Conservation (phyloP, 768 basidiomycete species). For the Pleurotus platypus region DNA sequence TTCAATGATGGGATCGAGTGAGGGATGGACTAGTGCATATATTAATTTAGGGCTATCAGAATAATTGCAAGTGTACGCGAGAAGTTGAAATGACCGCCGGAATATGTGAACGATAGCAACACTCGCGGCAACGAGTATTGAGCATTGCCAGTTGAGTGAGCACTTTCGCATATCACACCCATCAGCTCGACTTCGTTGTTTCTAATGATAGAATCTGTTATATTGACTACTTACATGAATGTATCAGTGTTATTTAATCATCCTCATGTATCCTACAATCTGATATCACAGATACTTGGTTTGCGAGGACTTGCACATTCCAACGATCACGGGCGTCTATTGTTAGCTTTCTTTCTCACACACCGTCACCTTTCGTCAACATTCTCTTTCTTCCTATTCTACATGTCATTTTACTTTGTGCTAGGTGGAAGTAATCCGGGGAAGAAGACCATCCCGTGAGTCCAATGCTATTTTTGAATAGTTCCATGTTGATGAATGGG, state of each 20-base stretch:
- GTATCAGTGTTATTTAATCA: no score
- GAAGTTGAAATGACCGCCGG: no score
- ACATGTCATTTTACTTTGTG: neutral
- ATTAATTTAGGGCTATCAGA: no score
- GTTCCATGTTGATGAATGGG: neutral
- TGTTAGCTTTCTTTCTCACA: neutral
- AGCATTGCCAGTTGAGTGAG: no score
- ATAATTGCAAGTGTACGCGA: no score
- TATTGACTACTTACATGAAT: neutral
- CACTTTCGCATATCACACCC: neutral
- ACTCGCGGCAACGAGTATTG: no score
- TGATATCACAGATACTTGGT: neutral
- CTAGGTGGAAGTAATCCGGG: neutral
- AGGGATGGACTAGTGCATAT: no score
- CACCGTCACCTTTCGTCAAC: neutral
- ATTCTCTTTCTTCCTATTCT: neutral
- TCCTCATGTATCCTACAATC: neutral
- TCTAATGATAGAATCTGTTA: neutral
- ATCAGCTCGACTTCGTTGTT: neutral
- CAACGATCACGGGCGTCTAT: neutral
- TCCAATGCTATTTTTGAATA: neutral
- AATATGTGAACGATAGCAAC: no score
- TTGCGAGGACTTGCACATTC: neutral
- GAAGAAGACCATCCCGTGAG: neutral
- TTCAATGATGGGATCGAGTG: no score